Base-by-base conservation (phyloP, 305 asterid genomes). In the Plantago coronopus region DNA sequence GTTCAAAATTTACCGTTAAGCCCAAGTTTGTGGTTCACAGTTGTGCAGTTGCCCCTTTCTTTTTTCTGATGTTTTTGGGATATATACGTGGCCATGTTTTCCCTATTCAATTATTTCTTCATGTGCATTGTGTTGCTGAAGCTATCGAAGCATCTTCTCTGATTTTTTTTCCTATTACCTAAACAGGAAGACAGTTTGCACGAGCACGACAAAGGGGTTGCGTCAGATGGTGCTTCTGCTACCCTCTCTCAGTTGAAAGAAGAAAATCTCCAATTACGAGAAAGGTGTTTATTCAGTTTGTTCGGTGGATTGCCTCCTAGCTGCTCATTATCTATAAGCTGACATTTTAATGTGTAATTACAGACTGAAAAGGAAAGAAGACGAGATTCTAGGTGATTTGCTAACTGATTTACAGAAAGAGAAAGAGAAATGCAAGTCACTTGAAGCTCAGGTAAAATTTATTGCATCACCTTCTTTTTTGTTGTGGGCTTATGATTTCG, bases 321-420 rank as follows among this genome's bases (percentile, higher is more conserved):
- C 40, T 34, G 40, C 40, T 34, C 40, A 34, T 34, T 34, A 34
- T 34, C 55, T 64, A 38, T 15, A 13, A 22, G 16, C 38, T 67
- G 44, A 38, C 31, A 50, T 51, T 20, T 51, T 21, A 38, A 47
- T 70, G 55, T 62, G 77, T 54, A 54, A 63, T 63, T 59, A 62
- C 80, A 91, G 98, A 75, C 65, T 89, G 79, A 70, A 80, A 66
- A 78, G 74, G 72, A 81, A 69, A 58, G 97, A 89, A 72, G 83
- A 80, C 31, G 87, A 78, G 74, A 57, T 83, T 69, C 75, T 87
- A 27, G 97, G 96, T 69, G 99, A 89, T 61, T 57, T 89, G 68
- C 74, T 86, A 68, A 69, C 67, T 23, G 98, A 89, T 74, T 70
- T 89, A 38, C 81, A 78, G 48, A 59, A 64, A 21, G 98, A 87